Conservation (phyloP, 768 basidiomycete species). For the Lactifluus subvellereus region DNA sequence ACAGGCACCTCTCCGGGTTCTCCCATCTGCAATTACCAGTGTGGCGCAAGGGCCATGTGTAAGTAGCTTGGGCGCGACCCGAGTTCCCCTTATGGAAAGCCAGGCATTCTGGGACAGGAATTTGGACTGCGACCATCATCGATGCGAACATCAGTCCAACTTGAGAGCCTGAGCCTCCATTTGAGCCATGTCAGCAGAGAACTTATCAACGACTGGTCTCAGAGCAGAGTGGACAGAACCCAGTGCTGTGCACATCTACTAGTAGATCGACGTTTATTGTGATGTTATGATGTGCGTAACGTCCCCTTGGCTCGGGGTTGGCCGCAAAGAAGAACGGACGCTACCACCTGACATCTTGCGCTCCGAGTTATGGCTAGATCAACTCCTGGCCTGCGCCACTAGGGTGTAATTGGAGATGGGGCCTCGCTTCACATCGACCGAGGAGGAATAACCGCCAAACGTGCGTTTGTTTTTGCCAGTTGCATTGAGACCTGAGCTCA, state of each 20-base stretch:
- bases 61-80: not conserved
- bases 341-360: not conserved
- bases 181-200: too few species aligned
- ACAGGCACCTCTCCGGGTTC: not conserved
- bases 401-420: not conserved
- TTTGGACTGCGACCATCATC: not conserved
- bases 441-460: not conserved
- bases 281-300: not conserved
- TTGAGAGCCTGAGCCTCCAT: not conserved
- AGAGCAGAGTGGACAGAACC: not conserved
- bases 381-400: not conserved
- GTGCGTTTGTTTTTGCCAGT: not conserved
- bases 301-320: not conserved
- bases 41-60: not conserved
- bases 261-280: too few species aligned
- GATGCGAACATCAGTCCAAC: not conserved
- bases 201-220: too few species aligned
- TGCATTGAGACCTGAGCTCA: too few species aligned
- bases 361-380: not conserved
- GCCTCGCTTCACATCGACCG: not conserved
- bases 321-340: not conserved
- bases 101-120: too few species aligned
- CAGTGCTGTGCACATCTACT: not conserved
- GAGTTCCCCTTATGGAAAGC: not conserved
- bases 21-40: not conserved